Evolutionary conservation across 2,329 filamentous ascomycete genomes (phyloP), one percentile per base, ranked within the genome.

Genomic region (Chaetomium sp.): DNA sequence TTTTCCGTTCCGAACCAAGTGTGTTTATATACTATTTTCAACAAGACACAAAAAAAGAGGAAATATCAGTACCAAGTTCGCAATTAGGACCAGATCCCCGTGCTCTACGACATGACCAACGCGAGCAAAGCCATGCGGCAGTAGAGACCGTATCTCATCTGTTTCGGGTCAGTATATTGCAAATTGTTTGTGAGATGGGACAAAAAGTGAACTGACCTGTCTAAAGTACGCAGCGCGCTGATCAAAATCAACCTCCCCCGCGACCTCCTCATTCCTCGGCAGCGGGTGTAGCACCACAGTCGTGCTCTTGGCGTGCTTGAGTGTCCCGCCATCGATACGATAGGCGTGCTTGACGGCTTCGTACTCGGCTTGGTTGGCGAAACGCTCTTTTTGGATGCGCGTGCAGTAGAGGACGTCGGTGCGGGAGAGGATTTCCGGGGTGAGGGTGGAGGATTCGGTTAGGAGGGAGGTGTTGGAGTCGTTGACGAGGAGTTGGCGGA

Each of bases 71-170:
- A 11, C 5, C 35, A 14, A 35, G n/a, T 47, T 41, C 19, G 19
- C 19, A 48, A 34, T 41, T 10, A n/a, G 44, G n/a, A 4, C 8
- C 34, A 37, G 11, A 6, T 9, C 34, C 35, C n/a, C 33, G 7
- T 34, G 46, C 38, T 9, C 52, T 55, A 61, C 11, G 76, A 85
- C 88, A 99, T 87, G 72, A 97, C 89, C 72, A 97, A 79, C 64
- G 94, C 94, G 71, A 99, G 80, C 75, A 99, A 76, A 65, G 94
- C 94, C 94, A 99, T 99, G 71, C 94, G 88, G 73, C 89, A 95
- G 80, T 96, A 97, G 66, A 99, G 82, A 66, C 94, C 94, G 75
- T 97, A 96, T 75, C 87, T 85, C 92, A 96, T 96, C 91, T 96
- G 67, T 56, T 7, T 19, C 6, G 35, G 61, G 35, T 45, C 49